Conservation (phyloP, 495 filamentous ascomycete genomes). For the Talaromyces borbonicus region DNA sequence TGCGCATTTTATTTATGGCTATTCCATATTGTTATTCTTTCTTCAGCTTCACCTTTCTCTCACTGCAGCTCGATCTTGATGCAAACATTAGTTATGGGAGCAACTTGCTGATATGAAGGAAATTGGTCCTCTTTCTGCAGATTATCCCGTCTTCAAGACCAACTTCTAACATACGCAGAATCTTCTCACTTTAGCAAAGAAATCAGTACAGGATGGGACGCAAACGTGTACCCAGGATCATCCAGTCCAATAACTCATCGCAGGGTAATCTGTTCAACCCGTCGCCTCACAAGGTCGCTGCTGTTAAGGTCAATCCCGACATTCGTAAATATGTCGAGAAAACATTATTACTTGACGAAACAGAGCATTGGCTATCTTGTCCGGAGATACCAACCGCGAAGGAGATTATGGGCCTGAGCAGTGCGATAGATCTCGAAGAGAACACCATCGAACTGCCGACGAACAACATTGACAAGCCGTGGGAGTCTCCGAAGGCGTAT, state of each 20-base stretch:
- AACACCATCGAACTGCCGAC: constrained; percentile 19
- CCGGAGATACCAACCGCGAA: constrained; percentile 35
- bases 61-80: no score
- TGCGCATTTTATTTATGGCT: background rate
- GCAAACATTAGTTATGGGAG: no score
- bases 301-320: constrained; percentile 13
- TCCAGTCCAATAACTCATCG: background rate
- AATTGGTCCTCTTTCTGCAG: no score
- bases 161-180: no score
- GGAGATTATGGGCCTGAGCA: constrained; percentile 30
- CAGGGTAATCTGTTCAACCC: no score
- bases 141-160: no score
- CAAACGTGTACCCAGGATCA: no score
- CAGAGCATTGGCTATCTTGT: constrained; percentile 28
- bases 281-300: no score
- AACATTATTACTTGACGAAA: constrained; percentile 5
- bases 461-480: constrained; percentile 34
- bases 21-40: background rate
- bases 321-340: constrained; percentile 29
- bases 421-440: constrained; percentile 12
- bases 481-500: constrained; percentile 42
- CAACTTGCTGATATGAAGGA: no score
- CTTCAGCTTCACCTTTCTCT: background rate
- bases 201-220: no score
- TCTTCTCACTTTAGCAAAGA: no score